These are phyloP conservation scores for Trichoderma koningiopsis DNA, from an alignment of 2,329 filamentous ascomycete species.

Conservation along the genomic window DNA sequence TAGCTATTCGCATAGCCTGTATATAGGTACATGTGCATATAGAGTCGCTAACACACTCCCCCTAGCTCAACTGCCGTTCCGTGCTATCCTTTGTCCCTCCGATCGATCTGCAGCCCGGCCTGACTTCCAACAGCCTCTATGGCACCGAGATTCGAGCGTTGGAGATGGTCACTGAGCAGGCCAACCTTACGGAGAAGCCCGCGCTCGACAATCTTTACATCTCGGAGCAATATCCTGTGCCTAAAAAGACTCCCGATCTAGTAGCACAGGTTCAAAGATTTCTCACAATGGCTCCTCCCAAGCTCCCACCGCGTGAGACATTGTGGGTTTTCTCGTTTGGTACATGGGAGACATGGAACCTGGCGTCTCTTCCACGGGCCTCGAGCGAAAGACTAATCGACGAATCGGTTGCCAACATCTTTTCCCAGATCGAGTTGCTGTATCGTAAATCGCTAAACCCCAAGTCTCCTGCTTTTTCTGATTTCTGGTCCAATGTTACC, in stretches of 20 bases:
- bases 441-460: constrained; percentile 48
- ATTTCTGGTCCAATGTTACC: constrained; percentile 42
- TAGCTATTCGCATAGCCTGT: background rate
- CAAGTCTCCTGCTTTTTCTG: constrained; percentile 49
- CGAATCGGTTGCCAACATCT: constrained; percentile 43
- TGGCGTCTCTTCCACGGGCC: constrained; percentile 49
- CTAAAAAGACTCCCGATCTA: constrained; percentile 45
- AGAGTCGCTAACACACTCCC: background rate
- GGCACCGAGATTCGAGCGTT: constrained; percentile 45
- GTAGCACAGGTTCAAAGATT: constrained; percentile 49
- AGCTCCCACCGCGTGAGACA: constrained; percentile 47
- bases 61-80: constrained; percentile 49
- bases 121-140: constrained; percentile 59
- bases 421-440: constrained; percentile 50
- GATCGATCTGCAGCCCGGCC: constrained; percentile 47
- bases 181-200: constrained; percentile 38
- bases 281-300: constrained; percentile 43
- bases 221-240: constrained; percentile 46
- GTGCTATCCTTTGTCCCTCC: constrained; percentile 51
- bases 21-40: too few species aligned
- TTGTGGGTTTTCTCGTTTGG: constrained; percentile 57
- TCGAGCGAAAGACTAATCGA: constrained; percentile 43
- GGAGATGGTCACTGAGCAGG: constrained; percentile 37
- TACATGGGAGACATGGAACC: constrained; percentile 58
- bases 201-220: constrained; percentile 50